Conservation (phyloP, 2,329 filamentous ascomycete species). For the Cladosporium sp. region DNA sequence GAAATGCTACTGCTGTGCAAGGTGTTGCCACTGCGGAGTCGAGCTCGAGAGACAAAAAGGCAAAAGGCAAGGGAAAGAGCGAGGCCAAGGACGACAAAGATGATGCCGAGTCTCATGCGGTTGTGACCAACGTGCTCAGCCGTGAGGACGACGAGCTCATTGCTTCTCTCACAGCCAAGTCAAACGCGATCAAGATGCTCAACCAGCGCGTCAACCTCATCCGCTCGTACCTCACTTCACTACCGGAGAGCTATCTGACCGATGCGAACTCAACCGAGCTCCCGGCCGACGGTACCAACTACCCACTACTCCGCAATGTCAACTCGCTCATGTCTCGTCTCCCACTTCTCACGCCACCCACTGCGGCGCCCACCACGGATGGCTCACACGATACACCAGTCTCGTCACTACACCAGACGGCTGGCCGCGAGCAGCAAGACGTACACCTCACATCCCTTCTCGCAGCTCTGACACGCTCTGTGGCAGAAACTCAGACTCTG, state of each 20-base stretch:
- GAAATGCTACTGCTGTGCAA: constrained; percentile 69
- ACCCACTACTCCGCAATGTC: constrained; percentile 81
- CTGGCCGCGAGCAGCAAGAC: constrained; percentile 78
- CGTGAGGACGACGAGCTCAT: constrained; percentile 68
- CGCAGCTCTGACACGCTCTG: constrained; percentile 71
- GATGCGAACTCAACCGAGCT: constrained; percentile 43
- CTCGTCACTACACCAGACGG: constrained; percentile 36
- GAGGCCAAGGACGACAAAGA: constrained; percentile 46
- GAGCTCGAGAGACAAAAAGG: constrained; percentile 43
- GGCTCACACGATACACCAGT: constrained; percentile 57
- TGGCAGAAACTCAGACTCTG: constrained; percentile 70
- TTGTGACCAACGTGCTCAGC: constrained; percentile 48
- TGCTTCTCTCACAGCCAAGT: constrained; percentile 75
- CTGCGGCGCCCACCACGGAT: constrained; percentile 57
- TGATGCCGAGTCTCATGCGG: constrained; percentile 37
- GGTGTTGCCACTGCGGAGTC: constrained; percentile 27
- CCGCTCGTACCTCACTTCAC: constrained; percentile 69
- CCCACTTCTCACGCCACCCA: constrained; percentile 80
- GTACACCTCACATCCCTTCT: constrained; percentile 77
- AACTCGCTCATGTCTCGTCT: constrained; percentile 82
- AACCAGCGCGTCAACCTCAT: constrained; percentile 61
- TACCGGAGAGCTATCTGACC: constrained; percentile 67
- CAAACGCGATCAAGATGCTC: constrained; percentile 93
- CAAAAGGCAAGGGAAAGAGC: constrained; percentile 39
- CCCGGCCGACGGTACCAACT: constrained; percentile 51